A percentile compares a stretch with the other conserved stretches of the same genome.
These are phyloP conservation scores for Vinca minor DNA, from an alignment of 257 asterid species.

Conservation along the genomic window DNA sequence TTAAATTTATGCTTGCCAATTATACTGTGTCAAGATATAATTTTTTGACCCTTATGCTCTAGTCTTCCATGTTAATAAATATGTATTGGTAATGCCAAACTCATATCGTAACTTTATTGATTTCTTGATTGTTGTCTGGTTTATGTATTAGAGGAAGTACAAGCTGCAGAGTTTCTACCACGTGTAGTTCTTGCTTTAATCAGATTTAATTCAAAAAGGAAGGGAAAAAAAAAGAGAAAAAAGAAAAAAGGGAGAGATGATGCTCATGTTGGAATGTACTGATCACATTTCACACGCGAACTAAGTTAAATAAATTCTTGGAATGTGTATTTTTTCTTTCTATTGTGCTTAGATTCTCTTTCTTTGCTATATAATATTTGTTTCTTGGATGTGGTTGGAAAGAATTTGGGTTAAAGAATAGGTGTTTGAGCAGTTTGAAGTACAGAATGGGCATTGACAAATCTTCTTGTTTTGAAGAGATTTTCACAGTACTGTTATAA, in stretches of 20 bases:
- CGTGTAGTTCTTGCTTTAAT: neutral
- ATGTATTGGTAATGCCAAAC: neutral
- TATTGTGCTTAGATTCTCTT: neutral
- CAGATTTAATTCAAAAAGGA: neutral
- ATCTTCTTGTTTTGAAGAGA: constrained; percentile 5
- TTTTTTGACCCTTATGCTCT: neutral
- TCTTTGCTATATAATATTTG: neutral
- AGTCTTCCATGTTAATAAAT: neutral
- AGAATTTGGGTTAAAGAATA: neutral
- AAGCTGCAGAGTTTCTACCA: neutral
- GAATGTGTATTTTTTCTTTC: neutral
- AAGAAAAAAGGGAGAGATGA: no score
- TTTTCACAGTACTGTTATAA: neutral
- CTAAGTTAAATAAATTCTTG: neutral
- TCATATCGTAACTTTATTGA: neutral
- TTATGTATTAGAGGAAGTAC: no score
- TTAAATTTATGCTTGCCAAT: constrained; percentile 7
- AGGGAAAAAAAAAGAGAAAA: neutral
- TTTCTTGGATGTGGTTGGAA: neutral
- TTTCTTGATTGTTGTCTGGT: neutral
- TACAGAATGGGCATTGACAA: neutral
- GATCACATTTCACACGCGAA: neutral
- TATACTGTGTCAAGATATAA: neutral
- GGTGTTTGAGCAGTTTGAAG: neutral
- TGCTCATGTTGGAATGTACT: neutral